A percentile compares a stretch with the other conserved stretches of the same genome.
Conservation (phyloP, 2,329 filamentous ascomycete species). For the Beauveria australis region DNA sequence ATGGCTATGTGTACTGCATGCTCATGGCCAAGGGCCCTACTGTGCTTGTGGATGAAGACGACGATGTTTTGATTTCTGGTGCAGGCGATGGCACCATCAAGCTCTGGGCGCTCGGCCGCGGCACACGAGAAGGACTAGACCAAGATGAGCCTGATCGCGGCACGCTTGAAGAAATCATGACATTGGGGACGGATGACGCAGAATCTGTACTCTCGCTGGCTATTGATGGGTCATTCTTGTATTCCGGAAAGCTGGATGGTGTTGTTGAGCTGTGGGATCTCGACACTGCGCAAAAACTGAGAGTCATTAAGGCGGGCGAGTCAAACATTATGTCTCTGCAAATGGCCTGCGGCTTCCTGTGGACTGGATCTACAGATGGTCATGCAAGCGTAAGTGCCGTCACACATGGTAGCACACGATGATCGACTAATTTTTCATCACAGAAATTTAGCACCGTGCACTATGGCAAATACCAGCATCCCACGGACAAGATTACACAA, state of each 20-base stretch:
- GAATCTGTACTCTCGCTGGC: slow-evolving; percentile 68
- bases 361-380: slow-evolving; percentile 86
- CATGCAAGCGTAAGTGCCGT: slow-evolving; percentile 61
- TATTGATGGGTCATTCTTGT: slow-evolving; percentile 84
- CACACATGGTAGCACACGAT: background rate
- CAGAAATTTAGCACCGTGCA: slow-evolving; percentile 61
- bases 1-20: slow-evolving; percentile 96
- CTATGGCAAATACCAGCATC: slow-evolving; percentile 47
- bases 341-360: slow-evolving; percentile 76
- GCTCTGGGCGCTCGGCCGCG: slow-evolving; percentile 63
- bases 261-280: slow-evolving; percentile 95
- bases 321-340: slow-evolving; percentile 81
- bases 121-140: slow-evolving; percentile 15
- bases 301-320: slow-evolving; percentile 73
- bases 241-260: slow-evolving; percentile 79
- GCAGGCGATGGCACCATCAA: slow-evolving; percentile 93
- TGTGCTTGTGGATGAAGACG: slow-evolving; percentile 58
- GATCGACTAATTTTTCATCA: background rate
- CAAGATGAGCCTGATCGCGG: slow-evolving; percentile 39
- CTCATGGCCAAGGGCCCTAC: slow-evolving; percentile 65
- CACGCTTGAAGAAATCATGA: slow-evolving; percentile 62
- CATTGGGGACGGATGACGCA: slow-evolving; percentile 51
- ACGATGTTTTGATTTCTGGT: slow-evolving; percentile 81
- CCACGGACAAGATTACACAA: slow-evolving; percentile 54
- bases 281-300: slow-evolving; percentile 82